These are phyloP conservation scores for Fusarium sp. DNA, from an alignment of 2,329 filamentous ascomycete species.

Conservation along the genomic window DNA sequence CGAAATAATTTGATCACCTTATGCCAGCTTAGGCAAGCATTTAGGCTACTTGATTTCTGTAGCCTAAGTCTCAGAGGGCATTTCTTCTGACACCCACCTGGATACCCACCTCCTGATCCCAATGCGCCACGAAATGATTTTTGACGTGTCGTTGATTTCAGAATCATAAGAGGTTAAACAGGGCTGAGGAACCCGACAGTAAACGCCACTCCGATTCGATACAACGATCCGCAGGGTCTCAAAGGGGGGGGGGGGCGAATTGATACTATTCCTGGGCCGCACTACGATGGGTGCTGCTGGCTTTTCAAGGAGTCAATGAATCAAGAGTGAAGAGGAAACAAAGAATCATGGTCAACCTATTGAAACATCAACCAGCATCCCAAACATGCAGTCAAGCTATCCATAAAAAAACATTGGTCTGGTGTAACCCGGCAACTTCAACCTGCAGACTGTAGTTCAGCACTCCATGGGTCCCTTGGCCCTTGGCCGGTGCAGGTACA, in stretches of 20 bases:
- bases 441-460: constrained; percentile 26
- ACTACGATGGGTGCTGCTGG: background rate
- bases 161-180: constrained; percentile 9
- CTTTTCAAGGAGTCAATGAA: background rate
- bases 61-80: too few species aligned
- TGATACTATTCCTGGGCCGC: constrained; percentile 4
- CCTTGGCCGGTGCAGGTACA: constrained; percentile 36
- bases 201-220: constrained; percentile 26
- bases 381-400: background rate
- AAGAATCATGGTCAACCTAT: background rate
- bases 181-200: constrained; percentile 18
- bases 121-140: constrained; percentile 21
- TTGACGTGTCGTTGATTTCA: constrained; percentile 29
- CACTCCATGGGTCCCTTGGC: constrained; percentile 15
- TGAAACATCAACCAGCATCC: background rate
- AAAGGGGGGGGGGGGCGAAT: constrained; percentile 6
- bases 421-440: background rate
- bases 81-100: too few species aligned
- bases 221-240: constrained; percentile 24
- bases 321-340: constrained; percentile 8
- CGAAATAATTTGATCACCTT: too few species aligned
- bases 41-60: too few species aligned
- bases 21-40: too few species aligned
- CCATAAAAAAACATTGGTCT: background rate
- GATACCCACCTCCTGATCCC: background rate